Evolutionary conservation across 2,329 filamentous ascomycete genomes (phyloP).

Genomic region (Aspergillus neotritici): DNA sequence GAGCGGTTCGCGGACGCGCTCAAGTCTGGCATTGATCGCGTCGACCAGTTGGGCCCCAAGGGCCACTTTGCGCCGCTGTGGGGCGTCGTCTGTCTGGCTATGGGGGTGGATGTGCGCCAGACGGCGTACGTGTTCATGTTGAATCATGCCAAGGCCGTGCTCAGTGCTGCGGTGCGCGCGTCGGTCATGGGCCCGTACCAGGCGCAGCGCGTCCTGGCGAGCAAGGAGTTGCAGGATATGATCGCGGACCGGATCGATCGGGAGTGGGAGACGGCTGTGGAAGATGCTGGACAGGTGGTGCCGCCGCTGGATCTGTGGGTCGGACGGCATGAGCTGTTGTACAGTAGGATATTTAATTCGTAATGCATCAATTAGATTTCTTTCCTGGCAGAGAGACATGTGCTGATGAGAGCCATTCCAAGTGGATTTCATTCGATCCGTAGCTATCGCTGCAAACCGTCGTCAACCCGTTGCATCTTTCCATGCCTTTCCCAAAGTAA

Average conservation of each 20-base stretch:
- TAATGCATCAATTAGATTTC: constrained; percentile 25
- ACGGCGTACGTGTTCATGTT: constrained; percentile 58
- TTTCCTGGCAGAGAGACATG: too few relatives aligned
- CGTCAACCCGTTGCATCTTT: constrained; percentile 18
- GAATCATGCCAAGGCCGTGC: constrained; percentile 58
- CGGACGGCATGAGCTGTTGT: constrained; percentile 59
- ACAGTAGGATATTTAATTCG: constrained; percentile 64
- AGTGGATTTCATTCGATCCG: constrained; percentile 3
- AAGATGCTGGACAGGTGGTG: constrained; percentile 57
- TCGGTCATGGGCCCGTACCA: constrained; percentile 63
- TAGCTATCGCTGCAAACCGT: constrained; percentile 18
- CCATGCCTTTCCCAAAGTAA: constrained; percentile 20
- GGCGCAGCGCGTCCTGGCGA: constrained; percentile 55
- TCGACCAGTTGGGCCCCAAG: constrained; percentile 33
- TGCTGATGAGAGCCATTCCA: too few relatives aligned
- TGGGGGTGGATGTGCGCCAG: constrained; percentile 49
- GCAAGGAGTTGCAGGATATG: constrained; percentile 46
- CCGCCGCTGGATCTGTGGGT: constrained; percentile 60
- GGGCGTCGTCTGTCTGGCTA: constrained; percentile 50
- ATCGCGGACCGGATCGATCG: constrained; percentile 46
- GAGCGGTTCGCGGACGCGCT: constrained; percentile 36
- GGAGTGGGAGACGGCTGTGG: constrained; percentile 45
- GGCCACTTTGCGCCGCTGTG: constrained; percentile 59
- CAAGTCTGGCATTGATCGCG: constrained; percentile 28
- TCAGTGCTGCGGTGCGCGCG: constrained; percentile 58